Base-by-base conservation (phyloP, 257 asterid genomes). In the Forsythia suspensa region DNA sequence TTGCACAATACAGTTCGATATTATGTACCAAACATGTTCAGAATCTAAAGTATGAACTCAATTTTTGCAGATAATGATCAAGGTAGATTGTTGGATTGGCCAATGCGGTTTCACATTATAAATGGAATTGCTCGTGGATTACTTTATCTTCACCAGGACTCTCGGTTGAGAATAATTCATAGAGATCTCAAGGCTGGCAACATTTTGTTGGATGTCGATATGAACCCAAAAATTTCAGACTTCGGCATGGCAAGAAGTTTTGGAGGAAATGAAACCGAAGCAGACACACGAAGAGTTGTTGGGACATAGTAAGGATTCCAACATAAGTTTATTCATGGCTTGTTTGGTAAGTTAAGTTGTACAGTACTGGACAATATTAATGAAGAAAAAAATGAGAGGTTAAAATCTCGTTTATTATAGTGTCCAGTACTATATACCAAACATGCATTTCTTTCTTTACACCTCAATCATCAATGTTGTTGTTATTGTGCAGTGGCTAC, bases 81-180 rank as follows among this genome's bases (percentile, higher is more conserved):
- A 70, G 72, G 84, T 55, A 46, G 77, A 48, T n/a, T 76, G 20
- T 80, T 80, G 29, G 84, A 80, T 37, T 81, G 84, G 84, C 51
- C 78, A 9, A 76, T 15, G 7, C 78, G 84, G n/a, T 76, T 76
- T 8, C 39, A 1, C 21, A 81, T 81, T 13, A 81, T 81, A 70
- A 72, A 76, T 48, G 84, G 81, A 63, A 71, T 80, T 15, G 84
- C 80, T 34, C 76, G 77, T 43, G 84, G 84, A 20, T 46, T 80
- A 20, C 8, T 80, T 36, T 81, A 81, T 74, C 81, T 81, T 63
- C 84, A 81, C 42, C 77, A 71, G 18, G 84, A 81, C 61, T 81
- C 84, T 0, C 55, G 75, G 5, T 41, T 80, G 73, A 75, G 80
- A 71, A 76, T 76, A 43, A 6, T 72, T 29, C 76, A 72, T 34